Evolutionary conservation across 2,329 filamentous ascomycete genomes (phyloP).

Genomic region (Trichoderma sp.): DNA sequence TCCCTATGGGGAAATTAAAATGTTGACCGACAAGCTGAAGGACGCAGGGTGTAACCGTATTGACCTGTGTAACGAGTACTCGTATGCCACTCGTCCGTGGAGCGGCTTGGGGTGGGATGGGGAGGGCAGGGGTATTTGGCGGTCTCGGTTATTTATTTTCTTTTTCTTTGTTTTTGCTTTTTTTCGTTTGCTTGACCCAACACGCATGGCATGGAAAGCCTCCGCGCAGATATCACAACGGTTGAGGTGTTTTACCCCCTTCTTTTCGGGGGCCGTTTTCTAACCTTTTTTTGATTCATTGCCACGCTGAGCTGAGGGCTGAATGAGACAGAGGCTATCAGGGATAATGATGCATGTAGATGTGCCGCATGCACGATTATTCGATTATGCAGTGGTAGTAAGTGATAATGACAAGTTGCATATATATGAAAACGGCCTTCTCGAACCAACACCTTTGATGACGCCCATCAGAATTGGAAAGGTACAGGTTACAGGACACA

Average conservation of each 20-base stretch:
- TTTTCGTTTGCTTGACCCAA: neutral
- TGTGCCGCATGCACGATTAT: neutral
- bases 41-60: neutral
- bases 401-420: neutral
- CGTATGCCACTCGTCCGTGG: neutral
- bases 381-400: neutral
- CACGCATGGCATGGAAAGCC: neutral
- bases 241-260: neutral
- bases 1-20: neutral
- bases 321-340: neutral
- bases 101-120: neutral
- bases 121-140: neutral
- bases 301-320: neutral
- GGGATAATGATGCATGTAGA: neutral
- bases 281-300: neutral
- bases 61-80: neutral
- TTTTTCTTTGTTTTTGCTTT: neutral
- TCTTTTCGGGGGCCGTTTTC: neutral
- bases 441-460: neutral
- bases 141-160: neutral
- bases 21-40: neutral
- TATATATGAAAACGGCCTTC: too few species aligned
- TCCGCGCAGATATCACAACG: neutral
- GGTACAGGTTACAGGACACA: neutral
- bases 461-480: neutral